Conservation (phyloP, 2,329 filamentous ascomycete genomes). For the Fusarium circinatum region DNA sequence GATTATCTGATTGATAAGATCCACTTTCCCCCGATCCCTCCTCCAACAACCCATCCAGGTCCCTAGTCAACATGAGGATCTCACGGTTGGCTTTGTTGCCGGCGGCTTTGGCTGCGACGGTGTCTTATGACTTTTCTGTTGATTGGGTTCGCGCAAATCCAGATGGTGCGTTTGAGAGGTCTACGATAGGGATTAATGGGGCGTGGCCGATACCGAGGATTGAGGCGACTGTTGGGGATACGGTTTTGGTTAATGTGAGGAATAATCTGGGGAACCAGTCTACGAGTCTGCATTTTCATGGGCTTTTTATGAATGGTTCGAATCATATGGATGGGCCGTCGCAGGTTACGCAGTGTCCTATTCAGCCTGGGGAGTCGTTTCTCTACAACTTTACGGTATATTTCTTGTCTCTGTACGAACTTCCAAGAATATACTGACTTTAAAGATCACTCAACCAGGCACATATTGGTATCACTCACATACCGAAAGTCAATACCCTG, state of each 20-base stretch:
- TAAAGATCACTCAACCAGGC: constrained; percentile 70
- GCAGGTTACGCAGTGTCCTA: constrained; percentile 73
- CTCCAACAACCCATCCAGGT: neutral
- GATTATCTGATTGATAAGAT: constrained; percentile 36
- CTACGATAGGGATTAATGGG: constrained; percentile 81
- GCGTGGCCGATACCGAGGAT: constrained; percentile 79
- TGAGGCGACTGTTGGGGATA: constrained; percentile 70
- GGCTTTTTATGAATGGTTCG: constrained; percentile 74
- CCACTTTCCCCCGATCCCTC: neutral
- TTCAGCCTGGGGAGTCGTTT: constrained; percentile 71
- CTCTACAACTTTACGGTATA: constrained; percentile 75
- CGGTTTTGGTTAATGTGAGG: constrained; percentile 65
- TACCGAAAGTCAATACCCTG: constrained; percentile 73
- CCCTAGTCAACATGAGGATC: constrained; percentile 18
- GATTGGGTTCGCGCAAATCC: constrained; percentile 78
- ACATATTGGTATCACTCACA: constrained; percentile 86
- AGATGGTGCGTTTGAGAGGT: constrained; percentile 71
- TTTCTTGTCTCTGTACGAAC: neutral
- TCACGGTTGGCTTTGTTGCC: constrained; percentile 7
- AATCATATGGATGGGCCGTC: constrained; percentile 77
- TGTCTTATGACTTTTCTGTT: constrained; percentile 74
- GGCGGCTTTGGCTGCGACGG: constrained; percentile 51
- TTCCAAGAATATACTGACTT: neutral
- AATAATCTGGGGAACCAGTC: constrained; percentile 71
- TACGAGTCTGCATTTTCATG: constrained; percentile 76